These are phyloP conservation scores for Calonectria hawksworthii DNA, from an alignment of 2,329 filamentous ascomycete species.

Conservation along the genomic window DNA sequence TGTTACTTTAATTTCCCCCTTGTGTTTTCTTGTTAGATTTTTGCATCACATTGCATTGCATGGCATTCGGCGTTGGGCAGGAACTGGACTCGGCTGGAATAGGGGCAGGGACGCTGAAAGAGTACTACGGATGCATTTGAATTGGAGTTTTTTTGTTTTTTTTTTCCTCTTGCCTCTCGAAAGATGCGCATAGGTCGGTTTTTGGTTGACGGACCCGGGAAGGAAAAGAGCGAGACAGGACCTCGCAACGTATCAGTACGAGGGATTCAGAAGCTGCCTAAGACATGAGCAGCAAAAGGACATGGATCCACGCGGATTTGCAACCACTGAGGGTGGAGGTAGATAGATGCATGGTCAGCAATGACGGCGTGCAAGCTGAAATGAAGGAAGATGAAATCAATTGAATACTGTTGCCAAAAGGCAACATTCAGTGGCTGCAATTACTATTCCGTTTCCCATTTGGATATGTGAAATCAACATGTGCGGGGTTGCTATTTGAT, in stretches of 20 bases:
- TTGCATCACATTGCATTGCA: constrained; percentile 46
- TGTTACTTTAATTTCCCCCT: constrained; percentile 32
- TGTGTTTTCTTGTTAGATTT: constrained; percentile 39
- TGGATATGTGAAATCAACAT: background rate
- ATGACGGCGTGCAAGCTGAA: constrained; percentile 39
- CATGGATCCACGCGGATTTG: constrained; percentile 1
- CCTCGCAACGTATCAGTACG: constrained; percentile 9
- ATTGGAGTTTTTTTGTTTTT: constrained; percentile 25
- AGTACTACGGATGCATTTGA: constrained; percentile 23
- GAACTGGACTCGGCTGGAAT: constrained; percentile 25
- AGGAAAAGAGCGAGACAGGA: constrained; percentile 13
- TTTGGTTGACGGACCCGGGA: background rate
- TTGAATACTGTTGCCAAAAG: constrained; percentile 21
- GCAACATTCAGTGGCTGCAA: constrained; percentile 11
- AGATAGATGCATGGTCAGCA: constrained; percentile 44
- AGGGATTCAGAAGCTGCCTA: constrained; percentile 6
- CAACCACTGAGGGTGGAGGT: constrained; percentile 15
- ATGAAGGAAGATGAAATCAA: constrained; percentile 25
- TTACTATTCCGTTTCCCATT: background rate
- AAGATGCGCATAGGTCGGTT: constrained; percentile 17
- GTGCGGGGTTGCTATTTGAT: background rate
- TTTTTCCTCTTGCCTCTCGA: background rate
- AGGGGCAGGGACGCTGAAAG: constrained; percentile 13
- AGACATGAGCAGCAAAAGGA: background rate
- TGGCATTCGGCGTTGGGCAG: constrained; percentile 49